Conservation (phyloP, 2,329 filamentous ascomycete species). For the Pseudocercospora musae region DNA sequence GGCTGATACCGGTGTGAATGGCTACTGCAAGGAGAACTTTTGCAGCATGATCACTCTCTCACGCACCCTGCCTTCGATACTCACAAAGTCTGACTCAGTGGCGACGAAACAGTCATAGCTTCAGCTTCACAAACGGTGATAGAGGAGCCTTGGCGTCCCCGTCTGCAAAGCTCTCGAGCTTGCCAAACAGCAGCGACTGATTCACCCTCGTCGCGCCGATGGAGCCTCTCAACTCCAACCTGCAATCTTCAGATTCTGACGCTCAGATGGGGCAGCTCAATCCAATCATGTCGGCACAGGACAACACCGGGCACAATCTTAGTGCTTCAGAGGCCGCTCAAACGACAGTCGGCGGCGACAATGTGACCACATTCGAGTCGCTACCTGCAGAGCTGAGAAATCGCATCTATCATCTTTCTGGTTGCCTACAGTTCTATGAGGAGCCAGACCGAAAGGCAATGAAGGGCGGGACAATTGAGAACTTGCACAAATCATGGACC, state of each 20-base stretch:
- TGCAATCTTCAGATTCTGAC: no score
- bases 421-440: not conserved
- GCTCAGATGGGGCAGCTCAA: no score
- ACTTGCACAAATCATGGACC: slow-evolving; percentile 25
- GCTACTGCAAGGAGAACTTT: not conserved
- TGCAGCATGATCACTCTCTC: not conserved
- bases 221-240: not conserved
- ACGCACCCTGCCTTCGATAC: not conserved
- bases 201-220: not conserved
- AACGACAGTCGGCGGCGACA: not conserved
- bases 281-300: no score
- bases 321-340: not conserved
- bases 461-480: slow-evolving; percentile 23
- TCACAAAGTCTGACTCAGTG: not conserved
- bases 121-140: not conserved
- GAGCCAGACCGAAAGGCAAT: slow-evolving; percentile 5
- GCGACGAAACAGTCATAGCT: not conserved
- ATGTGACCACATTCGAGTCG: slow-evolving; percentile 26
- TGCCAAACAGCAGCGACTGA: not conserved
- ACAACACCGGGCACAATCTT: not conserved
- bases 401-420: slow-evolving; percentile 25
- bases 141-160: not conserved
- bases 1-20: slow-evolving; percentile 2
- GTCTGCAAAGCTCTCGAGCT: not conserved
- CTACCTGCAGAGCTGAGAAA: slow-evolving; percentile 33